phyloP scores from a whole-genome alignment of 495 filamentous ascomycete species.

The Gamarada debralockiae region DNA sequence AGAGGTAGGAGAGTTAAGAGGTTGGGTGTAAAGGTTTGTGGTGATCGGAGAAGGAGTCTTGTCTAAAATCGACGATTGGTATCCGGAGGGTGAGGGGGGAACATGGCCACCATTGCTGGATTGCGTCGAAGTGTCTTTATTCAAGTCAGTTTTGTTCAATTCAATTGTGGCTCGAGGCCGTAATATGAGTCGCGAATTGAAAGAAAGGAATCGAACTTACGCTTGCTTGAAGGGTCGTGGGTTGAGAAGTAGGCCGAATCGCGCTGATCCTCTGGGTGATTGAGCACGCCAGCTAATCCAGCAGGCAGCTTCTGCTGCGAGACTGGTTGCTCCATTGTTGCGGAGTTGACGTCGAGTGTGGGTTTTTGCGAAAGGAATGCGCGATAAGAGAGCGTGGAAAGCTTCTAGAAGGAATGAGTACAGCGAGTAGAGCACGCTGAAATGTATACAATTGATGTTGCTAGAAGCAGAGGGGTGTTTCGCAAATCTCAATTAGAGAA shows the following conservation, averaged over 20 bases:
- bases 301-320: constrained; percentile 41
- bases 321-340: background rate
- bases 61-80: constrained; percentile 40
- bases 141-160: constrained; percentile 1
- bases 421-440: background rate
- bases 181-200: constrained; percentile 2
- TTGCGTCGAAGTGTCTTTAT: constrained; percentile 45
- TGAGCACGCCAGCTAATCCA: constrained; percentile 44
- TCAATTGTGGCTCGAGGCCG: constrained; percentile 13
- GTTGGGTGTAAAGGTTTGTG: constrained; percentile 14
- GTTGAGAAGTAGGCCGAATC: constrained; percentile 49
- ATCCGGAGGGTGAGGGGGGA: constrained; percentile 30
- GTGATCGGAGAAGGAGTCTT: constrained; percentile 51
- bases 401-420: background rate
- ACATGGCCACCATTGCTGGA: constrained; percentile 38
- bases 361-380: background rate
- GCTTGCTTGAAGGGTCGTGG: constrained; percentile 52
- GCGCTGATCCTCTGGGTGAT: constrained; percentile 44
- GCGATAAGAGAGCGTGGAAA: background rate
- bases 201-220: constrained; percentile 29
- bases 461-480: no score
- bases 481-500: no score
- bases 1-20: constrained; percentile 40
- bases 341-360: background rate
- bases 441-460: no score